These are phyloP conservation scores for Lobosporangium transversale DNA, from an alignment of 192 early-diverging fungal genomes.

Conservation along the genomic window DNA sequence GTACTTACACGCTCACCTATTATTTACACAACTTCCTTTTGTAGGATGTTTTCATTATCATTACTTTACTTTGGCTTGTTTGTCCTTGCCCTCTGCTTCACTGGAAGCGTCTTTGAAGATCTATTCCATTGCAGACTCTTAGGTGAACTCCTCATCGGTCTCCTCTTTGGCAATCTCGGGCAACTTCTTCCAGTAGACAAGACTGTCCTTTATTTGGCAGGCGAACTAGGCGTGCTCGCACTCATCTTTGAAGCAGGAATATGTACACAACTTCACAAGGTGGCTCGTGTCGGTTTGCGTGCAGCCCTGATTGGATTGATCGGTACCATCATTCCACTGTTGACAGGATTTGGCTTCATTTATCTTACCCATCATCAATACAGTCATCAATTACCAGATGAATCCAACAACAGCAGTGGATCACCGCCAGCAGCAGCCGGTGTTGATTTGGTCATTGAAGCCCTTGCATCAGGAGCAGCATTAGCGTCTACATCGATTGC, in stretches of 20 bases:
- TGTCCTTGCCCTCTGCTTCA: conserved; percentile 24
- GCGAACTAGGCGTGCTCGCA: conserved; percentile 36
- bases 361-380: conserved; percentile 9
- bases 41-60: conserved; percentile 7
- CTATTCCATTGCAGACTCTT: conserved; percentile 30
- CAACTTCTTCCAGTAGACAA: conserved; percentile 21
- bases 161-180: conserved; percentile 34
- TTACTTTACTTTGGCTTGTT: conserved; percentile 33
- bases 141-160: conserved; percentile 33
- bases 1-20: too few species aligned
- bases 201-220: conserved; percentile 18
- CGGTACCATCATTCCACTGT: conserved; percentile 27
- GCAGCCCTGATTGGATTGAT: conserved; percentile 20
- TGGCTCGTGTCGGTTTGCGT: conserved; percentile 7
- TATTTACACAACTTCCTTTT: too few species aligned
- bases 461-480: conserved; percentile 40
- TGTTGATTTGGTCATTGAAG: conserved; percentile 12
- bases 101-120: conserved; percentile 31
- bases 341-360: conserved; percentile 47
- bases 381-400: conserved; percentile 7
- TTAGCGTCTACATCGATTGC: conserved; percentile 53
- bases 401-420: not conserved
- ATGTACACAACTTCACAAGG: conserved; percentile 6
- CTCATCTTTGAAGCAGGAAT: conserved; percentile 39
- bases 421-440: not conserved